A percentile compares a stretch with the other conserved stretches of the same genome.
phyloP scores from a whole-genome alignment of 2,329 filamentous ascomycete species.

The Lasiodiplodia hormozganensis region DNA sequence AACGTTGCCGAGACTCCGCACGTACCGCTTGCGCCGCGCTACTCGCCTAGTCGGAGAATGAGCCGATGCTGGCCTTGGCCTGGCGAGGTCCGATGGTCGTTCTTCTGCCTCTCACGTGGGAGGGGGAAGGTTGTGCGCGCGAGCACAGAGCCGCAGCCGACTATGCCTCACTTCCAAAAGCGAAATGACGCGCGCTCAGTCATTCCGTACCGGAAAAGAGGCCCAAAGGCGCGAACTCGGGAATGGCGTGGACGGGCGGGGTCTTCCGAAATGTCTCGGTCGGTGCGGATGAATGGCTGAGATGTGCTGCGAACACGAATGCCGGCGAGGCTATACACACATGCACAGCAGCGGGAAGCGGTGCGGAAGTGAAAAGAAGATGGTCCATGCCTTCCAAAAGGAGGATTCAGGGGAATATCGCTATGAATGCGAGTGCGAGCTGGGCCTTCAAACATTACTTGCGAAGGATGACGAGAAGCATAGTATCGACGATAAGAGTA shows the following conservation, averaged over 20 bases:
- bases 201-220: not conserved
- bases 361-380: not conserved
- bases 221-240: slow-evolving; percentile 1
- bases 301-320: not conserved
- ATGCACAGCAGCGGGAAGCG: not conserved
- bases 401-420: slow-evolving; percentile 11
- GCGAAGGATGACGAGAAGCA: not conserved
- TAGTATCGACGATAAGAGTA: too few relatives aligned
- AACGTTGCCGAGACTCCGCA: slow-evolving; percentile 12
- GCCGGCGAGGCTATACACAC: not conserved
- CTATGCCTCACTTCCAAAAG: slow-evolving; percentile 1
- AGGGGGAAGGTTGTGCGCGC: not conserved
- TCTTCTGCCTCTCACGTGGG: not conserved
- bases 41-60: not conserved
- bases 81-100: not conserved
- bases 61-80: slow-evolving; percentile 1
- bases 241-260: not conserved
- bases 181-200: slow-evolving; percentile 14
- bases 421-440: not conserved
- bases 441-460: not conserved
- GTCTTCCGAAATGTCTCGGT: not conserved
- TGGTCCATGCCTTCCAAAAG: slow-evolving; percentile 9
- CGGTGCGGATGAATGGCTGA: not conserved
- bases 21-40: slow-evolving; percentile 4
- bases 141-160: slow-evolving; percentile 13